phyloP scores from a whole-genome alignment of 2,329 filamentous ascomycete genomes.

The Rhinocladiella mackenziei region DNA sequence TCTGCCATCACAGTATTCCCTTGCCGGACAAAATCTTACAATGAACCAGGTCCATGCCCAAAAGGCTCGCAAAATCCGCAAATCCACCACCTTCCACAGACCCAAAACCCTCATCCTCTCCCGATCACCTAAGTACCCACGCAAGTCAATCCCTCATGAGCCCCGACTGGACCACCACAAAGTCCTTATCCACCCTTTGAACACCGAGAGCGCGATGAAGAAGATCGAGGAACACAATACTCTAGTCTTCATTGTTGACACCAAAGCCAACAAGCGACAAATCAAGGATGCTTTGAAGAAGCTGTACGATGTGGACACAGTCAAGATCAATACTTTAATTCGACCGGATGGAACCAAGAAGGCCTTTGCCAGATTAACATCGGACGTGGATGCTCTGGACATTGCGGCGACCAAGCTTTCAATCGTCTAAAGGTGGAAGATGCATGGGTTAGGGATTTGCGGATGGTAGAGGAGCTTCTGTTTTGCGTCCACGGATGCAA shows the following conservation, averaged over 20 bases:
- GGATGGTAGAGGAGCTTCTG: conserved; percentile 36
- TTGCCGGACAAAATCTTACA: conserved; percentile 5
- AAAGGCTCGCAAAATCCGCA: conserved; percentile 90
- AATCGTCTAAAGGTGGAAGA: conserved; percentile 66
- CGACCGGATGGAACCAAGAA: conserved; percentile 96
- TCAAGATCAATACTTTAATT: conserved; percentile 99
- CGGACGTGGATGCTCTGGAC: conserved; percentile 97
- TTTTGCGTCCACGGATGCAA: conserved; percentile 39
- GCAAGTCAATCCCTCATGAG: conserved; percentile 86
- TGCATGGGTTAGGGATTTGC: conserved; percentile 5
- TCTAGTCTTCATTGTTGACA: conserved; percentile 92
- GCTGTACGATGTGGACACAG: conserved; percentile 94
- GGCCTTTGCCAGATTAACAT: conserved; percentile 91
- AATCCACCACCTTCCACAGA: conserved; percentile 91
- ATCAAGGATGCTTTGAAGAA: conserved; percentile 98
- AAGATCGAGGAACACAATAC: conserved; percentile 99
- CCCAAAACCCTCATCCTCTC: conserved; percentile 94
- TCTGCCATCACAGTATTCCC: conserved; percentile 29
- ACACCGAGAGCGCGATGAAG: conserved; percentile 99
- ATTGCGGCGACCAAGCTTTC: conserved; percentile 98
- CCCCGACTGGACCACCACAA: conserved; percentile 96
- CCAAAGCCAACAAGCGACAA: conserved; percentile 99
- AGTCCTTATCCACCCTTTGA: conserved; percentile 95
- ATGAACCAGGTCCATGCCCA: conserved; percentile 61
- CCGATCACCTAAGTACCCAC: conserved; percentile 90